Percentiles rank a stretch among this genome's conserved stretches.
These are phyloP conservation scores for Schwanniomyces sp. DNA, from an alignment of 805 yeast genomes.

Conservation along the genomic window DNA sequence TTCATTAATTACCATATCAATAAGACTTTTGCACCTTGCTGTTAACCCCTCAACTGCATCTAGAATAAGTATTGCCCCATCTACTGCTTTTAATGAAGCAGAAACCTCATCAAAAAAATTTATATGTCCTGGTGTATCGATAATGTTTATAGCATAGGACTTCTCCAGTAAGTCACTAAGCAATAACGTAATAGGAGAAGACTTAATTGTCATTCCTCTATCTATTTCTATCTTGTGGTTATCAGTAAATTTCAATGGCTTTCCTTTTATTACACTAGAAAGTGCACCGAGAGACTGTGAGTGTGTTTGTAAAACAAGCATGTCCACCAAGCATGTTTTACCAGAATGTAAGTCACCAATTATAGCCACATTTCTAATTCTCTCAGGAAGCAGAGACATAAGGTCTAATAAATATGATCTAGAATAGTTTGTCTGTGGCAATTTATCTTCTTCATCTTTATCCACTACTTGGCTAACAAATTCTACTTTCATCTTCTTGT, in stretches of 20 bases:
- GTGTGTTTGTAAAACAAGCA: constrained; percentile 68
- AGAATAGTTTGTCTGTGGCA: constrained; percentile 64
- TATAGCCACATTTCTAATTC: constrained; percentile 70
- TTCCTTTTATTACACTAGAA: constrained; percentile 35
- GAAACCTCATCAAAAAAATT: constrained; percentile 78
- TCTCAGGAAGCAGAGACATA: constrained; percentile 51
- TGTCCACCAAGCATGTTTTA: constrained; percentile 76
- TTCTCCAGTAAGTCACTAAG: constrained; percentile 50
- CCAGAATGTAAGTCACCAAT: constrained; percentile 87
- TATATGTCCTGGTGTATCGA: constrained; percentile 93
- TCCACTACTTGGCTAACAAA: constrained; percentile 8
- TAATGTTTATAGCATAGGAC: constrained; percentile 58
- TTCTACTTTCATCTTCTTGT: constrained; percentile 46
- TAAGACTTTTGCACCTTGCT: constrained; percentile 47
- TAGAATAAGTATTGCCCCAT: constrained; percentile 68
- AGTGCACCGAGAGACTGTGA: constrained; percentile 21
- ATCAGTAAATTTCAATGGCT: constrained; percentile 66
- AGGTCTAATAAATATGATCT: constrained; percentile 59
- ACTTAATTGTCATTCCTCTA: constrained; percentile 67
- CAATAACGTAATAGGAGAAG: constrained; percentile 62
- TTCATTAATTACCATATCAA: constrained; percentile 52
- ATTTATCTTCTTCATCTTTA: constrained; percentile 16
- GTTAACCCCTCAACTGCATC: constrained; percentile 86
- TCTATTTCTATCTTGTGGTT: constrained; percentile 66
- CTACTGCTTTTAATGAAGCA: constrained; percentile 56